phyloP scores from a whole-genome alignment of 352 stramenopile species.

The Nothophytophthora sp. region DNA sequence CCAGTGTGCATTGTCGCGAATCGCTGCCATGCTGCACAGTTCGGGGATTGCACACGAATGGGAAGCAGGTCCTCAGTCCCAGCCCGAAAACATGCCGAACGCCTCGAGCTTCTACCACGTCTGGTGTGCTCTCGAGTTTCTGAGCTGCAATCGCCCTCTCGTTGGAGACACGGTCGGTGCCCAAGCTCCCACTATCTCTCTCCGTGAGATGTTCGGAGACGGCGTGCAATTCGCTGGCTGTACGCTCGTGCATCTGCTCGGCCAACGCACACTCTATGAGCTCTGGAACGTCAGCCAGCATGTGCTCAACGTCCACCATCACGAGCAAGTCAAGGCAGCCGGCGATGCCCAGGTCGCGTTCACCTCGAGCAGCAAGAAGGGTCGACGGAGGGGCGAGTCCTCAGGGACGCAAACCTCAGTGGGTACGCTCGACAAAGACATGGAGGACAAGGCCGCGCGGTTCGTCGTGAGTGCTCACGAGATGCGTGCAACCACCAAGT shows the following conservation, averaged over 20 bases:
- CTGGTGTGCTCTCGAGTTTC: conserved; percentile 66
- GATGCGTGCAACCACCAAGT: conserved; percentile 32
- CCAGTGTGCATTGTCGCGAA: conserved; percentile 20
- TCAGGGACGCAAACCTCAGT: conserved; percentile 15
- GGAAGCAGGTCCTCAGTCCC: conserved; percentile 28
- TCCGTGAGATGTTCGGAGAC: conserved; percentile 53
- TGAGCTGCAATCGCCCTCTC: conserved; percentile 39
- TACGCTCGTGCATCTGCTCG: conserved; percentile 54
- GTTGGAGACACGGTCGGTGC: conserved; percentile 4
- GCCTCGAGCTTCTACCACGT: conserved; percentile 61
- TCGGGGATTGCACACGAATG: conserved; percentile 42
- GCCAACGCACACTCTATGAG: conserved; percentile 52
- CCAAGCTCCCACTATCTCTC: conserved; percentile 3
- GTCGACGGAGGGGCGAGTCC: conserved; percentile 15
- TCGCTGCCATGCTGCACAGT: conserved; percentile 29
- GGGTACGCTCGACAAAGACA: conserved; percentile 48
- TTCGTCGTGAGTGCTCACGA: conserved; percentile 41
- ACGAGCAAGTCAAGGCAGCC: conserved; percentile 28
- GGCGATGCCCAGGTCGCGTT: conserved; percentile 11
- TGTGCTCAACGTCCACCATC: conserved; percentile 40
- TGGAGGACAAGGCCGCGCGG: conserved; percentile 35
- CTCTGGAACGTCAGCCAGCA: conserved; percentile 66
- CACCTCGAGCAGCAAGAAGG: conserved; percentile 14
- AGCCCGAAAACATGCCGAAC: conserved; percentile 48
- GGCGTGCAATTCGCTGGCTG: conserved; percentile 63